phyloP scores from a whole-genome alignment of 2,329 filamentous ascomycete genomes.

The Hypoxylon sp. region DNA sequence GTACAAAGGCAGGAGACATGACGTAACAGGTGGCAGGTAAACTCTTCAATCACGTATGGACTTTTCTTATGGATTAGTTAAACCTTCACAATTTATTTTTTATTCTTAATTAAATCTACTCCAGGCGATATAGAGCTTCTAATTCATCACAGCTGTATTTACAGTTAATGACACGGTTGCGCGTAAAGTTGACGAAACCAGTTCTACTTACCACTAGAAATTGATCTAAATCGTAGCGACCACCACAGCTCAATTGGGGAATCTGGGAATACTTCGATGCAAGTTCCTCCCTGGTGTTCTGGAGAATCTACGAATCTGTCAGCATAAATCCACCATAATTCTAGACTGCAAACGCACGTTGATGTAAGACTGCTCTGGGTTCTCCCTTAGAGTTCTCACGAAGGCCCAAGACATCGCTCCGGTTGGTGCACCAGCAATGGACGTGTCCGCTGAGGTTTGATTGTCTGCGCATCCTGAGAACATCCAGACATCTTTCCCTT shows the following conservation, averaged over 20 bases:
- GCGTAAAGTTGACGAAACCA: not conserved
- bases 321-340: not conserved
- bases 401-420: conserved; percentile 53
- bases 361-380: conserved; percentile 46
- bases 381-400: conserved; percentile 46
- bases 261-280: conserved; percentile 45
- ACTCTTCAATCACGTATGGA: no score
- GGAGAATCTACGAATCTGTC: conserved; percentile 36
- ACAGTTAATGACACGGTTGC: not conserved
- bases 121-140: no score
- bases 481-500: conserved; percentile 54
- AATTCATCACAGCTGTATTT: conserved; percentile 10
- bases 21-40: no score
- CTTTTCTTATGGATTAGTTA: no score
- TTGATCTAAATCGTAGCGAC: conserved; percentile 43
- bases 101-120: no score
- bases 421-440: conserved; percentile 47
- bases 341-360: conserved; percentile 34
- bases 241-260: conserved; percentile 44
- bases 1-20: no score
- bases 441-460: conserved; percentile 52
- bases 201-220: conserved; percentile 35
- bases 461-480: conserved; percentile 52
- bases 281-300: conserved; percentile 42
- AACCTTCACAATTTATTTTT: no score